These are phyloP conservation scores for Podaxis sp. DNA, from an alignment of 768 basidiomycete species.

Conservation along the genomic window DNA sequence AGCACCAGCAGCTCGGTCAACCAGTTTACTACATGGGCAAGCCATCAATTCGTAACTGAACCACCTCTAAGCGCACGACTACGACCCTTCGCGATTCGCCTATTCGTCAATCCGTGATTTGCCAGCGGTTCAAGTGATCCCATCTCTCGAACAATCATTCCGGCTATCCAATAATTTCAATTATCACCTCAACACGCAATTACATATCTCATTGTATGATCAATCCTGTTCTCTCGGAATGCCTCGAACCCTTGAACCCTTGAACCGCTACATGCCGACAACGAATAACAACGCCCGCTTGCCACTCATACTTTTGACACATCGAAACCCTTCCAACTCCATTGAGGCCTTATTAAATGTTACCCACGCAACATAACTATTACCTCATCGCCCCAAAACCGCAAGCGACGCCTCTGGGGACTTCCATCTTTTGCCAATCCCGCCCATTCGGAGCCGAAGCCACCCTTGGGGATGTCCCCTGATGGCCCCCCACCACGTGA, in stretches of 20 bases:
- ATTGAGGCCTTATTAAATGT: not conserved
- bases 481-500: slow-evolving; percentile 7
- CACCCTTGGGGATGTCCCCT: not conserved
- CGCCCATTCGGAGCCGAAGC: slow-evolving; percentile 2
- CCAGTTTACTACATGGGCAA: not conserved
- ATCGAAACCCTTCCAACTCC: not conserved
- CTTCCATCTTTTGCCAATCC: not conserved
- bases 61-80: not conserved
- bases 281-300: not conserved
- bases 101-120: slow-evolving; percentile 5
- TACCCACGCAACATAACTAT: not conserved
- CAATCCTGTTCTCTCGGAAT: slow-evolving; percentile 5
- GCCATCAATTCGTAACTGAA: not conserved
- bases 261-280: not conserved
- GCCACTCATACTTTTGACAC: not conserved
- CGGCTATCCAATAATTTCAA: slow-evolving; percentile 5
- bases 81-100: not conserved
- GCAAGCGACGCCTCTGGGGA: not conserved
- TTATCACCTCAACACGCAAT: not conserved
- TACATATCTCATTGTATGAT: slow-evolving; percentile 1
- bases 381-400: not conserved
- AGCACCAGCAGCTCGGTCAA: not conserved
- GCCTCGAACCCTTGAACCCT: not conserved
- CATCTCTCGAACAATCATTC: slow-evolving; percentile 4
- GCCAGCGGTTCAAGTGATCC: slow-evolving; percentile 2